Evolutionary conservation across 2,329 filamentous ascomycete genomes (phyloP).

Genomic region (Hypoxylon sp.): DNA sequence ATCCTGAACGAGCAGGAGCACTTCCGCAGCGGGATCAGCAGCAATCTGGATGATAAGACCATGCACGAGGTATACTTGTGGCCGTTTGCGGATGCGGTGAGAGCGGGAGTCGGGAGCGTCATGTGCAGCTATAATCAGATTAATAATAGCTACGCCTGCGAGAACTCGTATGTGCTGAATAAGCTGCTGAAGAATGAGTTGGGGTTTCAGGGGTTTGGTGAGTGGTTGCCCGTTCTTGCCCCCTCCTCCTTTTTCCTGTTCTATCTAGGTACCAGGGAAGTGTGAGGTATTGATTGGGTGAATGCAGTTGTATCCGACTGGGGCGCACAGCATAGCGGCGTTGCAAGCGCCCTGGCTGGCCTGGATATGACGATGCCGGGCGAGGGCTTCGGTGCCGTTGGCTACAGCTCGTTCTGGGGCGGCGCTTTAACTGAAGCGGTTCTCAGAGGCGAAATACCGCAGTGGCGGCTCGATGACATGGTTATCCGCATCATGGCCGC

Average conservation of each 20-base stretch:
- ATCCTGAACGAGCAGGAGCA: slow-evolving; percentile 74
- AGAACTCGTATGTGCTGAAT: slow-evolving; percentile 82
- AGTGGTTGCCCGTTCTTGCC: slow-evolving; percentile 16
- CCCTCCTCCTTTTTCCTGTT: not conserved
- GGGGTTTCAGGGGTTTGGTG: slow-evolving; percentile 83
- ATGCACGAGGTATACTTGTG: slow-evolving; percentile 82
- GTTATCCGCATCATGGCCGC: slow-evolving; percentile 81
- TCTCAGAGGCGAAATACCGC: slow-evolving; percentile 39
- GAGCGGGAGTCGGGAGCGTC: slow-evolving; percentile 72
- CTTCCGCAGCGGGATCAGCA: slow-evolving; percentile 47
- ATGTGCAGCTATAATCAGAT: slow-evolving; percentile 81
- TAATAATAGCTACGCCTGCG: slow-evolving; percentile 83
- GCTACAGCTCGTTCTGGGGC: slow-evolving; percentile 50
- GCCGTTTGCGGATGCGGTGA: slow-evolving; percentile 81
- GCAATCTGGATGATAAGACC: slow-evolving; percentile 77
- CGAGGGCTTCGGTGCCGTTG: slow-evolving; percentile 45
- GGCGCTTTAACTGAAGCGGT: slow-evolving; percentile 46
- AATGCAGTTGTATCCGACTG: slow-evolving; percentile 74
- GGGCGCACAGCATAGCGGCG: slow-evolving; percentile 78
- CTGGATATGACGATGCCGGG: slow-evolving; percentile 62
- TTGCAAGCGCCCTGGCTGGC: slow-evolving; percentile 53
- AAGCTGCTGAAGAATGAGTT: slow-evolving; percentile 82
- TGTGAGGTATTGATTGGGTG: not conserved
- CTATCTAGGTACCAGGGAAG: too few species aligned
- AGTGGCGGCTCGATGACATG: slow-evolving; percentile 75